Base-by-base conservation (phyloP, 2,329 filamentous ascomycete species). In the Fusarium sterilihyphosum region DNA sequence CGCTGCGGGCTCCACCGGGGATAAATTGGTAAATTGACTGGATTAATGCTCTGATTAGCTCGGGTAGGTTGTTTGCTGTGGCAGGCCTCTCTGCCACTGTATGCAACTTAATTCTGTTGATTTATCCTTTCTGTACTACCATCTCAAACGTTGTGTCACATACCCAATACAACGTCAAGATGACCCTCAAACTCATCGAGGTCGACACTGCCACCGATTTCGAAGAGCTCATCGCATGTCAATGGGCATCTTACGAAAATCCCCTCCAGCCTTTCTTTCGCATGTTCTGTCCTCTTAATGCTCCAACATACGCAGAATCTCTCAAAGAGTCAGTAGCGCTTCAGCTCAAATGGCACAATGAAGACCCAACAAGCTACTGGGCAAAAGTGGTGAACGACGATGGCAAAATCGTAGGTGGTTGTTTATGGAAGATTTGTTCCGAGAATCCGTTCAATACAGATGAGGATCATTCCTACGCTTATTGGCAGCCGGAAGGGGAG, bases 401-500 rank as follows among this genome's bases (percentile, higher is more conserved):
- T 16, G 72, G 57, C 59, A 75, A 67, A 29, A 76, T 76, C 40
- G 72, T 67, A 1, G 73, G 73, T 2, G 76, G 72, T n/a, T 76
- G 75, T 41, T 54, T 76, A 11, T 78, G 75, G 67, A 78, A 77
- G 44, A 59, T 75, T 24, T 73, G 50, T 20, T 17, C 57, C 2
- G 61, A 33, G 6, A 73, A 74, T 16, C 72, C 72, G 0, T 77
- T 76, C 10, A n/a, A 70, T 10, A 68, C 61, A 3, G 29, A 60
- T 1, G 61, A 71, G 5, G 70, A 61, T 8, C 70, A 78, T 46
- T 61, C 47, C 9, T 49, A 70, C 9, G 68, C 63, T 3, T 49
- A 71, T n/a, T 78, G 74, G 70, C 57, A 78, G 14, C 76, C 70
- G 1, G 66, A 74, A 61, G 68, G 74, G 16, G 75, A 77, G 58